These are phyloP conservation scores for Corchorus capsularis DNA, from an alignment of 345 rosid species.

Conservation along the genomic window DNA sequence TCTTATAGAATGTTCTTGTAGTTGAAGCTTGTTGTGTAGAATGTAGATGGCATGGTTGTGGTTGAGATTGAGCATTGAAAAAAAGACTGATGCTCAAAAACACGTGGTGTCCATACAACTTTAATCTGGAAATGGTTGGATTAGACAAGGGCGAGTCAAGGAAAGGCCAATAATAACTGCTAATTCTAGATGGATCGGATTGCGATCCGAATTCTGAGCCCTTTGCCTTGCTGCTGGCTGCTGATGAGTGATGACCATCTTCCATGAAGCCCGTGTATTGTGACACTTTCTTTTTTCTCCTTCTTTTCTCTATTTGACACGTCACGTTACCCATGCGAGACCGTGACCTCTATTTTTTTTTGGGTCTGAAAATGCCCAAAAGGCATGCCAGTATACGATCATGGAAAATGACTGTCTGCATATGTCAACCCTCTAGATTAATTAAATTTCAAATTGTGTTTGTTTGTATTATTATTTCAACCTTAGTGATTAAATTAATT, in stretches of 20 bases:
- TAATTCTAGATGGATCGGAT: not conserved
- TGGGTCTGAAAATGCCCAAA: not conserved
- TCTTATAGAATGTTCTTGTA: too few relatives aligned
- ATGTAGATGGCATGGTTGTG: not conserved
- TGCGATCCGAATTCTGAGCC: not conserved
- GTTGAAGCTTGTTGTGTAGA: too few relatives aligned
- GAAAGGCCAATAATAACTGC: not conserved
- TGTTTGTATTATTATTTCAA: too few relatives aligned
- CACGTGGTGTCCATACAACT: not conserved
- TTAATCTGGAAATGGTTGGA: not conserved
- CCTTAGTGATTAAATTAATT: too few relatives aligned
- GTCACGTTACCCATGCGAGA: not conserved
- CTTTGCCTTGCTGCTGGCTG: not conserved
- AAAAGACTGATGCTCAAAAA: not conserved
- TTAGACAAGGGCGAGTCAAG: not conserved
- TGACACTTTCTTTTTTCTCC: not conserved
- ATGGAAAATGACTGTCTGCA: not conserved
- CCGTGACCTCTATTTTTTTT: not conserved
- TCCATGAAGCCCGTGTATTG: constrained; percentile 9
- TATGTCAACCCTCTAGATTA: not conserved
- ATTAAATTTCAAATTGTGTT: too few relatives aligned
- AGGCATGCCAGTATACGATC: not conserved
- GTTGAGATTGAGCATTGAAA: not conserved
- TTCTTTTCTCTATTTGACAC: not conserved
- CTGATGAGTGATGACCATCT: not conserved